phyloP scores from a whole-genome alignment of 768 basidiomycete species.

The Pholiota conissans region DNA sequence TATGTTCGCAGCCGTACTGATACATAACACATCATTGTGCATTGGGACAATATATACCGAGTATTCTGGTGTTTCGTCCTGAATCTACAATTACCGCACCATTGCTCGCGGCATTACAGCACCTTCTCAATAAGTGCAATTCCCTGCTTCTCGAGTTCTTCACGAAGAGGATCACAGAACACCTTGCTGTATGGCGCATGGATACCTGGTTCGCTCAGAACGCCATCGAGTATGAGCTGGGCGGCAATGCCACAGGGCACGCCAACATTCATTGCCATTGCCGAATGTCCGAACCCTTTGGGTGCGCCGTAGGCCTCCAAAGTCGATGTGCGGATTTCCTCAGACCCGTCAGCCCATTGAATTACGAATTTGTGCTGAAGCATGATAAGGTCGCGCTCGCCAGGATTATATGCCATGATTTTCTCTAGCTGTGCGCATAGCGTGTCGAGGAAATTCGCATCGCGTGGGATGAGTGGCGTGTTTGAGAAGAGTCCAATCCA shows the following conservation, averaged over 20 bases:
- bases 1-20: too few relatives aligned
- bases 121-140: constrained; percentile 71
- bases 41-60: too few relatives aligned
- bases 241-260: constrained; percentile 93
- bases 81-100: too few relatives aligned
- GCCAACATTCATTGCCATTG: constrained; percentile 92
- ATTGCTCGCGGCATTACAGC: too few relatives aligned
- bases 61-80: too few relatives aligned
- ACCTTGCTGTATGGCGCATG: constrained; percentile 86
- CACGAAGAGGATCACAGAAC: constrained; percentile 75
- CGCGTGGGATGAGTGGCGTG: constrained; percentile 60
- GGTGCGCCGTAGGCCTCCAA: constrained; percentile 86
- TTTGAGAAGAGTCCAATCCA: constrained; percentile 93
- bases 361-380: constrained; percentile 98
- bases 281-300: constrained; percentile 62
- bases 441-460: constrained; percentile 85
- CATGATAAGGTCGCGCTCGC: constrained; percentile 95
- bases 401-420: constrained; percentile 87
- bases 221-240: constrained; percentile 89
- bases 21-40: too few relatives aligned
- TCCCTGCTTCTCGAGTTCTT: constrained; percentile 70
- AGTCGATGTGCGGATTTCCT: constrained; percentile 84
- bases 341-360: constrained; percentile 76
- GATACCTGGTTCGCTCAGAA: constrained; percentile 75
- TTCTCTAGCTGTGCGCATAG: constrained; percentile 88